Conservation (phyloP, 495 filamentous ascomycete genomes). For the Oleoguttula mirabilis region DNA sequence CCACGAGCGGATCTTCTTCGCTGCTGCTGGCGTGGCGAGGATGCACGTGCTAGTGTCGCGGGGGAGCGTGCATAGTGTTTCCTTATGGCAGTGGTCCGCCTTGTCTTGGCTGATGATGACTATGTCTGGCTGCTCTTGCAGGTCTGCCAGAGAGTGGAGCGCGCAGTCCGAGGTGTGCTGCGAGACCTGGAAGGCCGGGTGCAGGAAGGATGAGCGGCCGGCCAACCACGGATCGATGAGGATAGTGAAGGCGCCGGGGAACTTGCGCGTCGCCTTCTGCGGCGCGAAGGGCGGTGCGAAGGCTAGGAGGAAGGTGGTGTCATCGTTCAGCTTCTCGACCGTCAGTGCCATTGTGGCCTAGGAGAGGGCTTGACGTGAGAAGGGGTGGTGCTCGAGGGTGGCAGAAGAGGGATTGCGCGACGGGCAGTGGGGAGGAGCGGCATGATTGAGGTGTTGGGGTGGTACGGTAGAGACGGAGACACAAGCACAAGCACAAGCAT, state of each 20-base stretch:
- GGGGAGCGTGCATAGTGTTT: constrained; percentile 51
- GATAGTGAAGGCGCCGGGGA: constrained; percentile 45
- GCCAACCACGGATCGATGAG: constrained; percentile 62
- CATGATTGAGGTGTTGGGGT: too few relatives aligned
- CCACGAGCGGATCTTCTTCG: constrained; percentile 49
- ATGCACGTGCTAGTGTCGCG: constrained; percentile 43
- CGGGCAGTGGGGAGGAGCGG: too few relatives aligned
- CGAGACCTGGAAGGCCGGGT: constrained; percentile 49
- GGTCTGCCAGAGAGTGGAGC: constrained; percentile 46
- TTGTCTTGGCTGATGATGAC: constrained; percentile 61
- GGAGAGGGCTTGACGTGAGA: too few relatives aligned
- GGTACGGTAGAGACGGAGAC: too few relatives aligned
- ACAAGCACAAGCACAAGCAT: too few relatives aligned
- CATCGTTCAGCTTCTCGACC: constrained; percentile 54
- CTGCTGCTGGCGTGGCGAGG: constrained; percentile 51
- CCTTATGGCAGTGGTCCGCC: constrained; percentile 57
- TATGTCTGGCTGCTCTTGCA: constrained; percentile 48
- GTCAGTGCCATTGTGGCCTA: constrained; percentile 50
- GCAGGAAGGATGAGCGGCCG: constrained; percentile 47
- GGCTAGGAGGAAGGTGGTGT: constrained; percentile 57
- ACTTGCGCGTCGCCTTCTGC: constrained; percentile 26
- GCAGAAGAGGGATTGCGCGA: too few relatives aligned
- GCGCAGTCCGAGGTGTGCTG: constrained; percentile 41
- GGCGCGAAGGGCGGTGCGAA: constrained; percentile 40
- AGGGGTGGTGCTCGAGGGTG: too few relatives aligned